Base-by-base conservation (phyloP, 768 basidiomycete species). In the Pleurotus citrinopileatus region DNA sequence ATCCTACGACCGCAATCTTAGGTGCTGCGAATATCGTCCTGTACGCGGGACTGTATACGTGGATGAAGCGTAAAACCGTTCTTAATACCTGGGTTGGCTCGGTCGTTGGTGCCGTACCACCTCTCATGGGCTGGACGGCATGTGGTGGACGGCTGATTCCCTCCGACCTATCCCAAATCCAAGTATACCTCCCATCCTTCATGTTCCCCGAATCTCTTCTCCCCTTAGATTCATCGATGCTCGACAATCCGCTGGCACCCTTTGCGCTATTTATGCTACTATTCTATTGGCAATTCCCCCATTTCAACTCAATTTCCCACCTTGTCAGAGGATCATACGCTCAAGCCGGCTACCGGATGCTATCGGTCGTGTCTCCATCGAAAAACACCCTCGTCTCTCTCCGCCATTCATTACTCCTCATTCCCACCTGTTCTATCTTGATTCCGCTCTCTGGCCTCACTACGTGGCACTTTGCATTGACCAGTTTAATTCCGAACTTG, bases 261-360 rank as follows among this genome's bases (percentile, higher is more conserved):
- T 70, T 91, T 55, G 83, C 87, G 2, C 74, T 99, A 2, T 92
- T 91, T 72, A 78, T 87, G 70, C 70, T 98, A 43, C 79, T 97
- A 7, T 99, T 86, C 73, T 89, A 89, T 57, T 99, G 96, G 96
- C 97, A 99, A 66, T 98, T 98, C 72, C 95, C 96, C 29, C 96
- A 99, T 68, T 98, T 99, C 75, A 98, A 95, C 69, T 70, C 93
- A 1, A 77, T 99, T n/a, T 86, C 94, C 6, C 83, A 97, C 69
- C 75, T 95, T 46, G 80, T 95, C 7, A 84, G 95, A 32, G 83
- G 80, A 8, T 88, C 88, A 17, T 99, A 99, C 69, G 92, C 97
- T 3, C 85, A 92, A 65, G 92, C 89, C 17, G 95, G 95, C 15
- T 99, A 95, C 67, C 81, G 80, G 48, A 99, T 99, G 97, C 81